Evolutionary conservation across 2,329 filamentous ascomycete genomes (phyloP).

Genomic region (Scleromitrula shiraiana): DNA sequence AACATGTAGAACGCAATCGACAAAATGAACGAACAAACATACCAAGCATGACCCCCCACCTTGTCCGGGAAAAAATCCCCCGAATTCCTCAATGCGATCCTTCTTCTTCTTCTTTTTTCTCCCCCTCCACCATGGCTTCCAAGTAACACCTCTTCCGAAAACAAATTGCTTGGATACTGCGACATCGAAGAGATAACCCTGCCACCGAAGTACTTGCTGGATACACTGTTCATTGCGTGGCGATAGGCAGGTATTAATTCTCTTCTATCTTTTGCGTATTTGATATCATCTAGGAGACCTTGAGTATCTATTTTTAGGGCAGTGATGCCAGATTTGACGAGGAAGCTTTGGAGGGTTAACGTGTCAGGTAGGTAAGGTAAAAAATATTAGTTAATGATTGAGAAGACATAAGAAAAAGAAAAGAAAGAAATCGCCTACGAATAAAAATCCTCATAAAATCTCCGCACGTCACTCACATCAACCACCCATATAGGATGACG

Average conservation of each 20-base stretch:
- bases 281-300: constrained; percentile 10
- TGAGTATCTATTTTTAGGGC: constrained; percentile 14
- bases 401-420: too few species aligned
- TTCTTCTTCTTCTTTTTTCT: too few species aligned
- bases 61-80: too few species aligned
- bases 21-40: too few species aligned
- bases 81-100: constrained; percentile 13
- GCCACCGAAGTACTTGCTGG: constrained; percentile 8
- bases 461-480: constrained; percentile 8
- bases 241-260: constrained; percentile 11
- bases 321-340: constrained; percentile 9
- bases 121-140: too few species aligned
- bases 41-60: too few species aligned
- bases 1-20: too few species aligned
- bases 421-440: too few species aligned
- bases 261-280: background rate
- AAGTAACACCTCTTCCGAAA: constrained; percentile 10
- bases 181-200: constrained; percentile 17
- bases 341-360: constrained; percentile 5
- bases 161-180: constrained; percentile 11
- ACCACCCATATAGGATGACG: constrained; percentile 10
- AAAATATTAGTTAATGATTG: too few species aligned
- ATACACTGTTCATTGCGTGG: constrained; percentile 7
- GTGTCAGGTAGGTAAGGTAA: too few species aligned
- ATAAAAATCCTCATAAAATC: constrained; percentile 15